These are phyloP conservation scores for Fusarium verticillioides DNA, from an alignment of 2,329 filamentous ascomycete genomes.

Conservation along the genomic window DNA sequence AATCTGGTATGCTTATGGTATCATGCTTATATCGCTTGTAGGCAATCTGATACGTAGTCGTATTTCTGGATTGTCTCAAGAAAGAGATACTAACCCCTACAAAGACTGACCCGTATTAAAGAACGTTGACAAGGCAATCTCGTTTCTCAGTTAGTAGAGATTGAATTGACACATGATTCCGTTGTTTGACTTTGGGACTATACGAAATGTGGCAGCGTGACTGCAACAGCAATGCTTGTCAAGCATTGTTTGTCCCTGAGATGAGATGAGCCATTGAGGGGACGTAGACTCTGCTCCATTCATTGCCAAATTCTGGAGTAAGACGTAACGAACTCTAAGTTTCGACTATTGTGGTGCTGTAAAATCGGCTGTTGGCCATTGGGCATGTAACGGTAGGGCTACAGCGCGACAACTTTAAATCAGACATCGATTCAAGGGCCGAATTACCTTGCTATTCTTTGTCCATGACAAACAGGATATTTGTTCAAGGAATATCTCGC, in stretches of 20 bases:
- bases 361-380: not conserved
- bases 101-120: fast-evolving
- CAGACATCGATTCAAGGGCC: too few species aligned
- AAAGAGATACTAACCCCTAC: not conserved
- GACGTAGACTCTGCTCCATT: fast-evolving
- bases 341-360: not conserved
- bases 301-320: fast-evolving
- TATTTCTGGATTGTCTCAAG: too few species aligned
- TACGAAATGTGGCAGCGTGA: not conserved
- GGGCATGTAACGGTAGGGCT: not conserved
- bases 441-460: too few species aligned
- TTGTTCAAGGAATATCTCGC: too few species aligned
- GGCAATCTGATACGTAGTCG: not conserved
- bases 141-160: not conserved
- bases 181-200: not conserved
- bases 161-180: fast-evolving
- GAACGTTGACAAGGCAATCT: fast-evolving
- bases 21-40: too few species aligned
- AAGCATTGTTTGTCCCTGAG: not conserved
- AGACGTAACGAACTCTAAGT: fast-evolving
- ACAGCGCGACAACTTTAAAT: not conserved
- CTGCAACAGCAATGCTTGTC: fast-evolving
- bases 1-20: fast-evolving
- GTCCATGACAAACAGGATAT: too few species aligned
- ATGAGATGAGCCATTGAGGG: not conserved